A percentile compares a stretch with the other conserved stretches of the same genome.
phyloP scores from a whole-genome alignment of 2,329 filamentous ascomycete genomes.

The Phoma herbarum region DNA sequence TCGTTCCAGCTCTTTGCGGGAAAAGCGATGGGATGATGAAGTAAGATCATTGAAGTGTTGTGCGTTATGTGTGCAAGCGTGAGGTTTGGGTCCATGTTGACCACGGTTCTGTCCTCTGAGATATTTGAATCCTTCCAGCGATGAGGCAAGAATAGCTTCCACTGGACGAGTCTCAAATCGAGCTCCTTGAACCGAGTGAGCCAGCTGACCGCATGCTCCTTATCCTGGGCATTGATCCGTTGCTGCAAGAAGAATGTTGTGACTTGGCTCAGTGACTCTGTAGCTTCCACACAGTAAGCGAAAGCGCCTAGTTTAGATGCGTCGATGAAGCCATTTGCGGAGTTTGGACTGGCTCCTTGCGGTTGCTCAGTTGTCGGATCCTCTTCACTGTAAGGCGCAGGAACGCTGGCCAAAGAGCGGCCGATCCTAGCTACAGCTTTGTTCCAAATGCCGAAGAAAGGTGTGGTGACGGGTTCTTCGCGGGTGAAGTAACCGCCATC shows the following conservation, averaged over 20 bases:
- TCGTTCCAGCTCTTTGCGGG: constrained; percentile 44
- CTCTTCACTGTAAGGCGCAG: constrained; percentile 48
- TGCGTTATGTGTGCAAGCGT: constrained; percentile 48
- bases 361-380: constrained; percentile 36
- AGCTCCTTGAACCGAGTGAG: constrained; percentile 48
- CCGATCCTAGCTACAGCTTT: constrained; percentile 46
- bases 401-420: constrained; percentile 43
- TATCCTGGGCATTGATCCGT: constrained; percentile 46
- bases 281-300: constrained; percentile 47
- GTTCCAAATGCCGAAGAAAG: constrained; percentile 49
- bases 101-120: constrained; percentile 36
- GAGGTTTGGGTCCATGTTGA: constrained; percentile 49
- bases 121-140: constrained; percentile 49
- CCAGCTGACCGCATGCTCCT: constrained; percentile 48
- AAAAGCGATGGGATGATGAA: constrained; percentile 45
- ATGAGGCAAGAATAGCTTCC: constrained; percentile 47
- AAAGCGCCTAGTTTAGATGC: constrained; percentile 47
- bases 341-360: constrained; percentile 42
- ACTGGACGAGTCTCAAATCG: constrained; percentile 45
- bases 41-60: constrained; percentile 49
- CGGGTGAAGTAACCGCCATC: constrained; percentile 48
- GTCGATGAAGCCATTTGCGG: constrained; percentile 45
- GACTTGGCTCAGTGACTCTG: constrained; percentile 46
- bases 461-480: constrained; percentile 45
- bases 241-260: constrained; percentile 49